Conservation (phyloP, 2,329 filamentous ascomycete genomes). For the Coniochaeta ligniaria region DNA sequence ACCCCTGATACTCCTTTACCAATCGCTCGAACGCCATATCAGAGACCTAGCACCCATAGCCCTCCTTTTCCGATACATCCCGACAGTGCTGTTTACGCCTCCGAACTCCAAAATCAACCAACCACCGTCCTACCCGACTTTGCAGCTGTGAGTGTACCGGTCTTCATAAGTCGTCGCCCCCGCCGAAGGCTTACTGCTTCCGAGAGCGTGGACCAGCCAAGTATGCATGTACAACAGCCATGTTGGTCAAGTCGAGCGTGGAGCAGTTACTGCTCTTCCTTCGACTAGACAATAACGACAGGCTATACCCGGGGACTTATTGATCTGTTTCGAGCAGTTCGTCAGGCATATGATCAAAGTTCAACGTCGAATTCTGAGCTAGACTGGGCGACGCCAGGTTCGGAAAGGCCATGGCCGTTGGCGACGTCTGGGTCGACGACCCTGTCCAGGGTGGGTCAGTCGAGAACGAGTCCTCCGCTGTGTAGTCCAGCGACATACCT, state of each 20-base stretch:
- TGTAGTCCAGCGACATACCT: constrained; percentile 8
- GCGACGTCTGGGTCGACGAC: constrained; percentile 11
- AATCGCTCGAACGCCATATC: neutral
- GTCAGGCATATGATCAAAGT: constrained; percentile 30
- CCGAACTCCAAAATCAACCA: neutral
- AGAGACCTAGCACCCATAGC: neutral
- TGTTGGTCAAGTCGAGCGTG: neutral
- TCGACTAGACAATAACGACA: neutral
- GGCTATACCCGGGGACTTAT: neutral
- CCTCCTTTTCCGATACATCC: neutral
- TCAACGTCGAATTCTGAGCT: constrained; percentile 16
- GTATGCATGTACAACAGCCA: neutral
- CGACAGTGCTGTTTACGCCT: neutral
- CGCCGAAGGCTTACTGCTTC: neutral
- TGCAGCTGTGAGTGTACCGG: neutral
- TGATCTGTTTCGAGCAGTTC: constrained; percentile 18
- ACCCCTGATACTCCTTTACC: neutral
- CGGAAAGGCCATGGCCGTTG: constrained; percentile 11
- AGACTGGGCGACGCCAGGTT: constrained; percentile 9
- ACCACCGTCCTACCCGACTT: neutral
- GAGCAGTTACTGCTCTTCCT: neutral
- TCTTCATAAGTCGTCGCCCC: neutral
- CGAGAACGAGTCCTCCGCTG: neutral
- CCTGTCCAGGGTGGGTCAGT: neutral
- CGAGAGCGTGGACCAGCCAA: neutral